Evolutionary conservation across 352 stramenopile genomes (phyloP).

Genomic region (Phytophthora megakarya): DNA sequence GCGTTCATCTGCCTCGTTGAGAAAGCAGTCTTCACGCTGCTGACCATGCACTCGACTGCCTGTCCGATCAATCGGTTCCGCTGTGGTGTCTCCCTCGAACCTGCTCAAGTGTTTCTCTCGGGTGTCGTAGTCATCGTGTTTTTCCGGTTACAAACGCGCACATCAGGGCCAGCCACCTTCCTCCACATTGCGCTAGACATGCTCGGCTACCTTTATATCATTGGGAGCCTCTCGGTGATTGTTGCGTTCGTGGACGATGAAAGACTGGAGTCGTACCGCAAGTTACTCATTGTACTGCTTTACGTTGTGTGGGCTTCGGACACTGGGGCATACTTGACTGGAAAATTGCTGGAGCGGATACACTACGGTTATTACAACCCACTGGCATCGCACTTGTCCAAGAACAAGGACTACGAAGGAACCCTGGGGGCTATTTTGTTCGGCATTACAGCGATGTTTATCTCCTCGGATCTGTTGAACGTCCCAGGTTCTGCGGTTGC

Average conservation of each 20-base stretch:
- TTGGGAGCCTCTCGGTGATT: constrained; percentile 65
- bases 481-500: constrained; percentile 81
- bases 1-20: constrained; percentile 68
- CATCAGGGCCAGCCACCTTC: constrained; percentile 32
- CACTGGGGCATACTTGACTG: constrained; percentile 94
- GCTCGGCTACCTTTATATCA: constrained; percentile 73
- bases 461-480: constrained; percentile 71
- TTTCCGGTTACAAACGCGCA: constrained; percentile 48
- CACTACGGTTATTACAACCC: constrained; percentile 86
- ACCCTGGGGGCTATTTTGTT: constrained; percentile 88
- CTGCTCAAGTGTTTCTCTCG: constrained; percentile 55
- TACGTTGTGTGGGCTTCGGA: constrained; percentile 87
- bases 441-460: constrained; percentile 87
- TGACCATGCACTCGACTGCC: constrained; percentile 68
- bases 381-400: constrained; percentile 88
- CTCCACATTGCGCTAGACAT: constrained; percentile 63
- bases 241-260: constrained; percentile 72
- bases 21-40: constrained; percentile 69
- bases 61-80: constrained; percentile 77
- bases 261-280: constrained; percentile 55
- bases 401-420: constrained; percentile 97
- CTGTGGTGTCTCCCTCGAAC: constrained; percentile 55
- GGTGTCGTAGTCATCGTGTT: constrained; percentile 64
- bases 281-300: constrained; percentile 69
- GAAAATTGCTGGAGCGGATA: constrained; percentile 87